Conservation (phyloP, 2,329 filamentous ascomycete genomes). For the Incumbomyces lentus region DNA sequence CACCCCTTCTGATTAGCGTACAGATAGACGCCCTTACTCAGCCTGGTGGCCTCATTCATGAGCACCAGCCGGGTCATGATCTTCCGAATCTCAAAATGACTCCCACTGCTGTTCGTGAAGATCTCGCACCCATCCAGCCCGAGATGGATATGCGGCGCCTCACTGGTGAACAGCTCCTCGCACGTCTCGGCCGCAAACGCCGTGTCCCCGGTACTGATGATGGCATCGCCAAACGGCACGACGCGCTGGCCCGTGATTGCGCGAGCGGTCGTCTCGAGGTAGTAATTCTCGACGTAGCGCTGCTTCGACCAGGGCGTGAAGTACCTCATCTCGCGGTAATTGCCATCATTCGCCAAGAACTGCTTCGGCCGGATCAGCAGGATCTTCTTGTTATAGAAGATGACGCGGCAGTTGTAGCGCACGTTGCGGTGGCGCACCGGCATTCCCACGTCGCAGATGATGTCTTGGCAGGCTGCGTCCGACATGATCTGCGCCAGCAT, state of each 20-base stretch:
- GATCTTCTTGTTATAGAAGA: conserved; percentile 56
- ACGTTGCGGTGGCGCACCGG: conserved; percentile 33
- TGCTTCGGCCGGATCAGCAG: conserved; percentile 63
- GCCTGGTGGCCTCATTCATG: conserved; percentile 53
- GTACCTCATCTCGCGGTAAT: conserved; percentile 51
- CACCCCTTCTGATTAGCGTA: conserved; percentile 55
- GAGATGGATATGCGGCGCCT: conserved; percentile 47
- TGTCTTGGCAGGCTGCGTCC: conserved; percentile 52
- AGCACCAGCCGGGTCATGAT: conserved; percentile 53
- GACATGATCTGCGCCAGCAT: conserved; percentile 51
- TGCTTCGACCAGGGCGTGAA: conserved; percentile 55
- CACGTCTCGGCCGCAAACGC: conserved; percentile 53
- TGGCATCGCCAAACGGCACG: conserved; percentile 58
- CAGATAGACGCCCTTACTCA: conserved; percentile 36
- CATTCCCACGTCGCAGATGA: conserved; percentile 46
- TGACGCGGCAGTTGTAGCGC: conserved; percentile 57
- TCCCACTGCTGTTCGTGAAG: conserved; percentile 59
- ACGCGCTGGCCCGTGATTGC: conserved; percentile 46
- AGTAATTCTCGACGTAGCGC: conserved; percentile 51
- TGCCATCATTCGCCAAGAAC: conserved; percentile 61
- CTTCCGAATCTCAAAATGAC: conserved; percentile 59
- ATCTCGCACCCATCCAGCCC: conserved; percentile 63
- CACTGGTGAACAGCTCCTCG: conserved; percentile 52
- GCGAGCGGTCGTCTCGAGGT: conserved; percentile 50
- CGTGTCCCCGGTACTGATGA: conserved; percentile 53